phyloP scores from a whole-genome alignment of 768 basidiomycete species.

The Amanita rubescens region DNA sequence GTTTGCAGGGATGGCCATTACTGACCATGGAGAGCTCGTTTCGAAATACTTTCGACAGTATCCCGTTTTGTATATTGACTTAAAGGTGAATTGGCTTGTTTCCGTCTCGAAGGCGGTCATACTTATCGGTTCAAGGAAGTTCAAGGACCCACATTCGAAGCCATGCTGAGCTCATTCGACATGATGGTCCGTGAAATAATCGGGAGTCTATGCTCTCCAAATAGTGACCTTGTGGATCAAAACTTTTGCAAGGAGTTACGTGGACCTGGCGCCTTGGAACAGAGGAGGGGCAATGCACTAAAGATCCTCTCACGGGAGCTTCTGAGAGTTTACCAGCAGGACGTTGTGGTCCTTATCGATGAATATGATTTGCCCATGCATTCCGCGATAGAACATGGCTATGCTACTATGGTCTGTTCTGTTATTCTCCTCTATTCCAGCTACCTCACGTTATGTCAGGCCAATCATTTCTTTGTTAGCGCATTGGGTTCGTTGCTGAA shows the following conservation, averaged over 20 bases:
- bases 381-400: constrained; percentile 3
- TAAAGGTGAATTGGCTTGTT: constrained; percentile 9
- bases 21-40: constrained; percentile 8
- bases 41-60: constrained; percentile 7
- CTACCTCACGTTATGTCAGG: background rate
- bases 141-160: constrained; percentile 7
- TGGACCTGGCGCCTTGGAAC: background rate
- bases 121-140: constrained; percentile 9
- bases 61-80: constrained; percentile 9
- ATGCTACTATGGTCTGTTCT: constrained; percentile 7
- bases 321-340: constrained; percentile 3
- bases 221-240: background rate
- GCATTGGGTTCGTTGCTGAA: background rate
- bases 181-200: background rate
- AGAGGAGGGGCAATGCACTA: background rate
- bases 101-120: constrained; percentile 8
- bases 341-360: constrained; percentile 6
- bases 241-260: background rate
- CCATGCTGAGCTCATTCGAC: constrained; percentile 5
- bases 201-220: background rate
- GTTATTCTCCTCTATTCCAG: constrained; percentile 6
- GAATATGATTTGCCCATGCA: too few species aligned
- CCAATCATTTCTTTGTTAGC: background rate
- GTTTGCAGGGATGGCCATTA: constrained; percentile 10
- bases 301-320: background rate